Evolutionary conservation across 1,139 yeast genomes (phyloP), one percentile per base, ranked within the genome.

Genomic region (Suhomyces wounanorum): DNA sequence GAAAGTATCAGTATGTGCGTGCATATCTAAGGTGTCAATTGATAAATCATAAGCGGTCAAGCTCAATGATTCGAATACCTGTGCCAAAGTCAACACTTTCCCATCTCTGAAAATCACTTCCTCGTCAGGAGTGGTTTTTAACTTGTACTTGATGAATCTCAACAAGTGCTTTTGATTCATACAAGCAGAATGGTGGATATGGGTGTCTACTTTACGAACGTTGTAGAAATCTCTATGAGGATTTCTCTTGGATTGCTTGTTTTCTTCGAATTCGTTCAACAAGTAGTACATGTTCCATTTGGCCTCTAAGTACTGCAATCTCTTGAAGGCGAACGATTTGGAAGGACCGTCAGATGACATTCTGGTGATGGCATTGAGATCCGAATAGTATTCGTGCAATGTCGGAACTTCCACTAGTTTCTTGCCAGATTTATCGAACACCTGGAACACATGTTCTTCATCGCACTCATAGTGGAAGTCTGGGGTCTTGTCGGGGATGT

Each of bases 201-300:
- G 99, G 13, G 99, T 95, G 65, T 95, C 99, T 42, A 95, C 99
- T 67, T 95, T 95, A 75, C 99, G 84, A 45, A 95, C 99, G 64
- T 95, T 95, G 73, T 95, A 95, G 64, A 95, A 95, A 70, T 95
- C 99, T 67, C 99, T 84, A 68, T 94, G 99, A 3, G 97, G 97
- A 50, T 65, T 77, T 36, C 68, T 64, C 53, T 88, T 56, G 16
- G 96, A 86, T 57, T 89, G 95, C 23, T 94, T 85, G 16, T 86
- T 87, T 67, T 95, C 99, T 64, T 90, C 96, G 66, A 89, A 92
- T 64, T 94, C 98, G 65, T 94, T 92, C 58, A 92, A 75, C 57
- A 95, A 71, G 54, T 84, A 82, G 70, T 94, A 94, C 69, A 95
- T 72, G 66, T 94, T 90, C 98, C 98, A 95, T 66, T 92, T 89